Evolutionary conservation across 805 yeast genomes (phyloP).

Genomic region (Nematodospora valgi): DNA sequence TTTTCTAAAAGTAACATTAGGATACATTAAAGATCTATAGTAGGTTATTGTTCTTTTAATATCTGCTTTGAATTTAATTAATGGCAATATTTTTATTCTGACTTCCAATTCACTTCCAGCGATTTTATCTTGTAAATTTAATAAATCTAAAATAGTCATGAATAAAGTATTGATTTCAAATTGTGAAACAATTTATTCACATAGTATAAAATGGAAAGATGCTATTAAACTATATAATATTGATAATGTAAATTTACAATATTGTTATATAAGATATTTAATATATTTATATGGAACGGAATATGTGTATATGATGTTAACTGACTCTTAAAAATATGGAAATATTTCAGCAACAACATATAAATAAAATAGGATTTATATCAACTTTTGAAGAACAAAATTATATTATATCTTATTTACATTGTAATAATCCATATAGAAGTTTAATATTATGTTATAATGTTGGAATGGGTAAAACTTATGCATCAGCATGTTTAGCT

Average conservation of each 20-base stretch:
- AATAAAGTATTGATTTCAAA: too few species aligned
- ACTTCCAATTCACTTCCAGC: not conserved
- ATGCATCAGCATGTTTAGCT: not conserved
- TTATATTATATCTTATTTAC: not conserved
- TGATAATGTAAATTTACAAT: too few species aligned
- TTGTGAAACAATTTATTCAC: too few species aligned
- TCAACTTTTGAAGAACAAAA: slow-evolving; percentile 3
- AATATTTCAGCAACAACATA: too few species aligned
- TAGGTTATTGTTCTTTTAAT: not conserved
- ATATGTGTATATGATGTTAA: too few species aligned
- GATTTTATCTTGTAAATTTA: not conserved
- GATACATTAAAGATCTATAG: not conserved
- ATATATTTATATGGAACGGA: too few species aligned
- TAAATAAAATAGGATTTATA: too few species aligned
- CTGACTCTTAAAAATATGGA: too few species aligned
- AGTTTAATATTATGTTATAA: slow-evolving; percentile 3
- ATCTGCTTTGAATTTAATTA: not conserved
- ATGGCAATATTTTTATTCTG: not conserved
- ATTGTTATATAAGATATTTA: too few species aligned
- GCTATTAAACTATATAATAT: too few species aligned
- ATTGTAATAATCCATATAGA: not conserved
- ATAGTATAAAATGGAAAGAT: too few species aligned
- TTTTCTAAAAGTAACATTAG: not conserved
- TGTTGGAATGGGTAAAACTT: slow-evolving; percentile 1
- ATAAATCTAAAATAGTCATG: not conserved